These are phyloP conservation scores for Didymella glomerata DNA, from an alignment of 2,329 filamentous ascomycete species.

Conservation along the genomic window DNA sequence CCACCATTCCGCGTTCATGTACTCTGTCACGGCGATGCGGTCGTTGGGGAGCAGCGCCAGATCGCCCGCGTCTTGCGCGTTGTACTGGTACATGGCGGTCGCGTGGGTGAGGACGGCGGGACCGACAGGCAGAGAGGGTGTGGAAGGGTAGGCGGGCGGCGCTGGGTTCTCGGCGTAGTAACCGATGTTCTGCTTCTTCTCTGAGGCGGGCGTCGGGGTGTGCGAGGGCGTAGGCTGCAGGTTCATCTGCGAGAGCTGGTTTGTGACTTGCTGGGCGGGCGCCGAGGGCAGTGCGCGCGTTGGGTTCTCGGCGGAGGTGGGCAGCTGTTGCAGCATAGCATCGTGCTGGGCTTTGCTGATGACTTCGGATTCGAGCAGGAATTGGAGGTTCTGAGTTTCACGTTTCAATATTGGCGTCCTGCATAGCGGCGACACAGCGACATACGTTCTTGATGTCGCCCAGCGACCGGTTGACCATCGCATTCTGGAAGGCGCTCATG, in stretches of 20 bases:
- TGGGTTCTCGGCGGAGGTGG: constrained; percentile 75
- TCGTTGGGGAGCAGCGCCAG: constrained; percentile 83
- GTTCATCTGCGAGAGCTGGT: constrained; percentile 45
- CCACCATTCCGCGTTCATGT: constrained; percentile 99
- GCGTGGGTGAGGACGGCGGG: constrained; percentile 72
- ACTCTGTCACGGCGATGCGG: constrained; percentile 79
- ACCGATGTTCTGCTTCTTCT: constrained; percentile 52
- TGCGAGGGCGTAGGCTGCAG: constrained; percentile 38
- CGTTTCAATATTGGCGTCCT: constrained; percentile 6
- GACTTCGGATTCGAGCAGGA: constrained; percentile 81
- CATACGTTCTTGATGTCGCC: constrained; percentile 85
- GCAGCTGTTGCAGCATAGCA: constrained; percentile 76
- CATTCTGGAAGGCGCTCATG: constrained; percentile 58
- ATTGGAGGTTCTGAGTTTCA: constrained; percentile 79
- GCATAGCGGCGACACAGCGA: background rate
- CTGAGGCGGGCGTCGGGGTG: constrained; percentile 32
- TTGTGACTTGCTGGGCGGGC: constrained; percentile 44
- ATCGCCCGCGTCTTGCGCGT: constrained; percentile 80
- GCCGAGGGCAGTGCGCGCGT: constrained; percentile 36
- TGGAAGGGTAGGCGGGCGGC: constrained; percentile 57
- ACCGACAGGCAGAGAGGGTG: constrained; percentile 59
- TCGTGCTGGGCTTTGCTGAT: constrained; percentile 80
- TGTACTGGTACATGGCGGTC: constrained; percentile 84
- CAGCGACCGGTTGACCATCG: constrained; percentile 82
- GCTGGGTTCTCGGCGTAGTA: constrained; percentile 53